phyloP scores from a whole-genome alignment of 768 basidiomycete species.

The Mycena belliarum region DNA sequence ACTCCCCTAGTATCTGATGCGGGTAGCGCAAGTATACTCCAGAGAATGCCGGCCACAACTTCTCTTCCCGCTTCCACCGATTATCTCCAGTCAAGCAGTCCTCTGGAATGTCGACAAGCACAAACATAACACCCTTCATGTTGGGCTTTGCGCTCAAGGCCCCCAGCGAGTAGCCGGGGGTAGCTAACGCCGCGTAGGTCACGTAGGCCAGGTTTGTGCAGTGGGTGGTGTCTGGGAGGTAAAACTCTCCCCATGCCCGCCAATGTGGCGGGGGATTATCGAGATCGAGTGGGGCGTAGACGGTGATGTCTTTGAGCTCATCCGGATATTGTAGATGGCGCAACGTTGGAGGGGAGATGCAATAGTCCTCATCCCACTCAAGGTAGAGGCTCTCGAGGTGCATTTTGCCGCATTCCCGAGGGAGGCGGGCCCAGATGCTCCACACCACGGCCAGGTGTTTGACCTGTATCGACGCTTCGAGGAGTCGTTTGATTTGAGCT shows the following conservation, averaged over 20 bases:
- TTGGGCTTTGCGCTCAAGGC: too few relatives aligned
- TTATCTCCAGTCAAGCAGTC: too few relatives aligned
- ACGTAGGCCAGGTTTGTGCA: constrained; percentile 5
- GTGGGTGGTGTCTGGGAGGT: neutral
- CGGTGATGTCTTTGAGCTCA: neutral
- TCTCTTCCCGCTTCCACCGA: too few relatives aligned
- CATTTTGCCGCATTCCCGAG: neutral
- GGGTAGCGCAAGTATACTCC: too few relatives aligned
- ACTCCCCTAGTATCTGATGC: too few relatives aligned
- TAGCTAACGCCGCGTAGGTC: constrained; percentile 1
- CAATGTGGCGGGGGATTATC: neutral
- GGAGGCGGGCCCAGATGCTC: neutral
- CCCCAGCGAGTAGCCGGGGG: too few relatives aligned
- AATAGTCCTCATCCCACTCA: neutral
- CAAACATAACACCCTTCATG: too few relatives aligned
- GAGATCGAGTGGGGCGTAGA: neutral
- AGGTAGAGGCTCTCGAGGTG: constrained; percentile 9
- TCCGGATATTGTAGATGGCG: neutral
- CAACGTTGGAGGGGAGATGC: neutral
- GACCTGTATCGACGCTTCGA: neutral
- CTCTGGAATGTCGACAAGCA: too few relatives aligned
- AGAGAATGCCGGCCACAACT: too few relatives aligned
- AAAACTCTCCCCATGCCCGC: neutral
- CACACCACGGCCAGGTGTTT: too few relatives aligned
- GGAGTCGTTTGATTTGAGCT: neutral